Percentiles rank a stretch among this genome's conserved stretches.
Evolutionary conservation across 1,139 yeast species (phyloP).

Genomic region (Pichia sorboxylosa): DNA sequence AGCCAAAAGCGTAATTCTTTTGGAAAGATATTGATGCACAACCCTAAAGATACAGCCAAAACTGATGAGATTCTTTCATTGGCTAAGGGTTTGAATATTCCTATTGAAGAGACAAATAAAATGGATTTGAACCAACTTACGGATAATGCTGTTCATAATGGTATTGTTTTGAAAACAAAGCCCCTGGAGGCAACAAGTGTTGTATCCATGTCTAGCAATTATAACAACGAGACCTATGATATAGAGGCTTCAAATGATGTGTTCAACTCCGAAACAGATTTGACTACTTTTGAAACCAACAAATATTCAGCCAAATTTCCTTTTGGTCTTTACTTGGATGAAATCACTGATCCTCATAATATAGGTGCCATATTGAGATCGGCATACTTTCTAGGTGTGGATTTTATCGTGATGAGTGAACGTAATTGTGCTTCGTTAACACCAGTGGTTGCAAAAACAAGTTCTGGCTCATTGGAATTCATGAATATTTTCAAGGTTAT

Average conservation of each 20-base stretch:
- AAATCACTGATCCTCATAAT: constrained; percentile 82
- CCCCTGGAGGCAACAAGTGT: constrained; percentile 40
- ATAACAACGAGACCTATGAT: constrained; percentile 26
- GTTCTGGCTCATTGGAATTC: constrained; percentile 82
- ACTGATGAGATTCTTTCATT: constrained; percentile 29
- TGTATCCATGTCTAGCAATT: constrained; percentile 24
- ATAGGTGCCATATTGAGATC: constrained; percentile 78
- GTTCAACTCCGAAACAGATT: background rate
- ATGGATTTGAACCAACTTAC: constrained; percentile 51
- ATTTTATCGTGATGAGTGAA: constrained; percentile 61
- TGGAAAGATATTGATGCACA: constrained; percentile 39
- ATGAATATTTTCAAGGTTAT: constrained; percentile 48
- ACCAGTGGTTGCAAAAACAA: constrained; percentile 68
- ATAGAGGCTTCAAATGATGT: constrained; percentile 16
- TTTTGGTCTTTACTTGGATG: constrained; percentile 67
- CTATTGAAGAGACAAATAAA: constrained; percentile 28
- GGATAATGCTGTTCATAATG: constrained; percentile 71
- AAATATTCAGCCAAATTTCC: constrained; percentile 33
- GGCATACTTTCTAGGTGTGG: constrained; percentile 77
- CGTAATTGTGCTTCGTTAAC: constrained; percentile 65
- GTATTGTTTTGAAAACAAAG: constrained; percentile 60
- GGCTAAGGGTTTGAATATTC: constrained; percentile 29
- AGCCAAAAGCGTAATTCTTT: constrained; percentile 44
- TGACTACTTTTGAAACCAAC: constrained; percentile 1
- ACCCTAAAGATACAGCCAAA: constrained; percentile 26